Evolutionary conservation across 2,329 filamentous ascomycete species (phyloP), one percentile per base, ranked within the genome.

Genomic region (Zymoseptoria tritici): DNA sequence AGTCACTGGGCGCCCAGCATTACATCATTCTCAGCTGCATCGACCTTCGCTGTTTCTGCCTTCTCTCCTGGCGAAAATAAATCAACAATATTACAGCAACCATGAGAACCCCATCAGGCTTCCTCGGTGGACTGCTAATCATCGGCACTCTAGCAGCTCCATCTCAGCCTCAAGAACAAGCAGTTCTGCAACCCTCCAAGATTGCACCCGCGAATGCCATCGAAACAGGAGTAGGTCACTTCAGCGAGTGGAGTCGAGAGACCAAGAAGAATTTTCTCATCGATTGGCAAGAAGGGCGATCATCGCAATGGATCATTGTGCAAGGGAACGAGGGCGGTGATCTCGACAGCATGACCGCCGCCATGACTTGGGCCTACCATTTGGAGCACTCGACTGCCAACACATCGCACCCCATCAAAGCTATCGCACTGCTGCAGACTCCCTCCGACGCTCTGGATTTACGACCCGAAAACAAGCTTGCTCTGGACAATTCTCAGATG

Each of bases 291-390:
- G 73, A 70, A 4, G 75, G 75, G 11, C 71, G 67, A 58, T 70
- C 72, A 3, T 72, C 72, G 22, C 74, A 79, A 66, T 80, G 78
- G 78, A 75, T 69, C 13, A 69, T 80, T 42, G 78, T 80, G 4
- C 71, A 76, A 66, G 78, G 78, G 60, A 80, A 80, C 62, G 76
- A 78, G 57, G 77, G 75, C 13, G 77, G 77, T 21, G 77, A 79
- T 46, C 62, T 78, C 49, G 77, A 79, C 64, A 73, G 69, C 59
- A 77, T 79, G 75, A 73, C 77, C 0, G 72, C 76, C 0, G 78
- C 78, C 5, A 68, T 80, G 7, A 75, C 76, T 7, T 80, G 78
- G 78, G 77, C 78, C 4, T 80, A 79, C 62, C 78, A 80, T 61
- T 71, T 80, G 3, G 71, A 73, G 64, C 78, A 80, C 62, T 72